Evolutionary conservation across 148 eudicot species (phyloP).

Genomic region (Vaccinium vitisidaea): DNA sequence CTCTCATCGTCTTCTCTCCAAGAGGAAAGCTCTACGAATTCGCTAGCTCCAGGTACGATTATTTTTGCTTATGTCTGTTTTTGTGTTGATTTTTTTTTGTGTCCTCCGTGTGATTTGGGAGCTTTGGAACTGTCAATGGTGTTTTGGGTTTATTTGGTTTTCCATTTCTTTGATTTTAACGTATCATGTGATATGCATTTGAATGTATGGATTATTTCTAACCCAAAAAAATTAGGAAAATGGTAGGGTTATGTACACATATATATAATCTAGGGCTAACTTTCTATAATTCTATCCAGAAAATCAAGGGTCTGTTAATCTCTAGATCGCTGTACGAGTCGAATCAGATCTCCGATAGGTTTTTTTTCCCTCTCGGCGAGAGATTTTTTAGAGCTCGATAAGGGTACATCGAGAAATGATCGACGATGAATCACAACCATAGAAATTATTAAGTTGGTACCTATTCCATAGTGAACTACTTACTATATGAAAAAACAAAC

Average conservation of each 20-base stretch:
- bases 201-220: not conserved
- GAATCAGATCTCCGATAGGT: not conserved
- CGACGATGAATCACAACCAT: not conserved
- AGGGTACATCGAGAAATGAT: not conserved
- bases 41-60: conserved; percentile 39
- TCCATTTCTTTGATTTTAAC: not conserved
- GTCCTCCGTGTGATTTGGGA: not conserved
- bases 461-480: not conserved
- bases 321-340: not conserved
- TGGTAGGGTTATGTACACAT: not conserved
- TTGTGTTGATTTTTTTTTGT: no score
- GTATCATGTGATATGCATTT: not conserved
- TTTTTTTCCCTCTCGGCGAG: not conserved
- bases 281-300: not conserved
- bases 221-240: not conserved
- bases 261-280: not conserved
- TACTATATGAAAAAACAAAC: not conserved
- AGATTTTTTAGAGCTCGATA: not conserved
- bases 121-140: not conserved
- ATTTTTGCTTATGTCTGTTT: not conserved
- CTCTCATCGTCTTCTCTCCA: conserved; percentile 50
- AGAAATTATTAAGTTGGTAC: not conserved
- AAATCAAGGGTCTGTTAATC: not conserved
- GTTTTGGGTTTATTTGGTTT: not conserved
- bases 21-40: conserved; percentile 61